phyloP scores from a whole-genome alignment of 2,329 filamentous ascomycete genomes.

The Scedosporium minutisporum region DNA sequence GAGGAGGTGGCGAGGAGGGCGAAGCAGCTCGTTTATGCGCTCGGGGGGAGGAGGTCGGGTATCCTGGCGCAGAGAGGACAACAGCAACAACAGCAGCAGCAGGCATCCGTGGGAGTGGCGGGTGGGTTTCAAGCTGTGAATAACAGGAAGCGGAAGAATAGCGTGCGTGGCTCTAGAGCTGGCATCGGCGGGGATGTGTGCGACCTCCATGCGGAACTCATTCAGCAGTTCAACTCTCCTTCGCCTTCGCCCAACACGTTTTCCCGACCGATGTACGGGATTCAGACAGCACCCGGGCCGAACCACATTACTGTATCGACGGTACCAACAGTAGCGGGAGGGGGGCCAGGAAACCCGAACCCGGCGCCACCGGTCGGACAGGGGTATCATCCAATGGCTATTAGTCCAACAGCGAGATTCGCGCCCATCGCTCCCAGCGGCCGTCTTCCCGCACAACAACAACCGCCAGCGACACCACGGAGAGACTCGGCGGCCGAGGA shows the following conservation, averaged over 20 bases:
- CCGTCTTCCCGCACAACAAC: slow-evolving; percentile 14
- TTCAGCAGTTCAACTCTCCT: slow-evolving; percentile 37
- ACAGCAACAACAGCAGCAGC: slow-evolving; percentile 2
- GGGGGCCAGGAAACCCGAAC: not conserved
- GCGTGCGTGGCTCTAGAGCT: not conserved
- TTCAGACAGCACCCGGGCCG: not conserved
- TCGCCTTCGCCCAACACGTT: not conserved
- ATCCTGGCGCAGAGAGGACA: slow-evolving; percentile 27
- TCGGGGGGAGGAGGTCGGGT: slow-evolving; percentile 65
- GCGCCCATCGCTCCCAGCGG: slow-evolving; percentile 17
- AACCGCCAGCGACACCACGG: slow-evolving; percentile 18
- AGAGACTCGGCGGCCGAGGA: slow-evolving; percentile 16
- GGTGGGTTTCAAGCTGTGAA: slow-evolving; percentile 5
- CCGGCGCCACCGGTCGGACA: not conserved
- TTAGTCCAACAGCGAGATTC: slow-evolving; percentile 4
- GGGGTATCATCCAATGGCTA: slow-evolving; percentile 7
- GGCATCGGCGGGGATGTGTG: slow-evolving; percentile 16
- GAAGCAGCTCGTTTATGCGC: slow-evolving; percentile 69
- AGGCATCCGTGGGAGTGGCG: not conserved
- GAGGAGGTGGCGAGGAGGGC: slow-evolving; percentile 58
- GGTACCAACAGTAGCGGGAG: not conserved
- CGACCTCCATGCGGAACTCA: slow-evolving; percentile 43
- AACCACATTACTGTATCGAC: not conserved
- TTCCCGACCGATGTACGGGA: not conserved
- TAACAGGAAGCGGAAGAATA: not conserved